A percentile compares a stretch with the other conserved stretches of the same genome.
phyloP scores from a whole-genome alignment of 73 alveolate species.

The Paraurostyla sp. region DNA sequence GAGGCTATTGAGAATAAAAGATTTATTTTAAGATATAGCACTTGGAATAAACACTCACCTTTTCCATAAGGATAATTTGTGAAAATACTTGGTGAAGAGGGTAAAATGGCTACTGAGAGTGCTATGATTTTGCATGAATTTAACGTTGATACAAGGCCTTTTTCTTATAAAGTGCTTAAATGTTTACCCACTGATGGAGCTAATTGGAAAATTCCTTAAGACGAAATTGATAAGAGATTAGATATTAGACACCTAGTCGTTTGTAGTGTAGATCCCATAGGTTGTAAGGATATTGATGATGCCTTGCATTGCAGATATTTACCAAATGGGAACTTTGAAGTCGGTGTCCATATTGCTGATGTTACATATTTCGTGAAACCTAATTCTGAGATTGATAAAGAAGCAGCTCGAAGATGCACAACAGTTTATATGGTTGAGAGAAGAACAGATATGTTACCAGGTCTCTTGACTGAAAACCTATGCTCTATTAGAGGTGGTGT shows the following conservation, averaged over 20 bases:
- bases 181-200: constrained; percentile 94
- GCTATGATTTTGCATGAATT: constrained; percentile 96
- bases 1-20: constrained; percentile 88
- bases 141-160: constrained; percentile 95
- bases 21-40: constrained; percentile 89
- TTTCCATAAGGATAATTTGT: constrained; percentile 95
- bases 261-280: constrained; percentile 98
- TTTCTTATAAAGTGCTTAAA: constrained; percentile 90
- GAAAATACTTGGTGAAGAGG: constrained; percentile 91
- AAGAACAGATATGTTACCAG: constrained; percentile 99
- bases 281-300: constrained; percentile 99
- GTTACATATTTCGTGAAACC: constrained; percentile 97
- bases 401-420: constrained; percentile 98
- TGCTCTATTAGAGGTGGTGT: constrained; percentile 94
- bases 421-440: constrained; percentile 98
- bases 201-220: constrained; percentile 92
- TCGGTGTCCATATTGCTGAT: constrained; percentile 99
- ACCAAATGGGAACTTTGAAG: constrained; percentile 95
- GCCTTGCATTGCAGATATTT: constrained; percentile 95
- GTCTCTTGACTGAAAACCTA: constrained; percentile 95
- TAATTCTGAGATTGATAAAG: constrained; percentile 95
- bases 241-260: constrained; percentile 91
- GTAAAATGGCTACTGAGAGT: constrained; percentile 92
- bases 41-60: constrained; percentile 81
- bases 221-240: constrained; percentile 90